These are phyloP conservation scores for Fonsecaea pugnacius DNA, from an alignment of 2,329 filamentous ascomycete genomes.

Conservation along the genomic window DNA sequence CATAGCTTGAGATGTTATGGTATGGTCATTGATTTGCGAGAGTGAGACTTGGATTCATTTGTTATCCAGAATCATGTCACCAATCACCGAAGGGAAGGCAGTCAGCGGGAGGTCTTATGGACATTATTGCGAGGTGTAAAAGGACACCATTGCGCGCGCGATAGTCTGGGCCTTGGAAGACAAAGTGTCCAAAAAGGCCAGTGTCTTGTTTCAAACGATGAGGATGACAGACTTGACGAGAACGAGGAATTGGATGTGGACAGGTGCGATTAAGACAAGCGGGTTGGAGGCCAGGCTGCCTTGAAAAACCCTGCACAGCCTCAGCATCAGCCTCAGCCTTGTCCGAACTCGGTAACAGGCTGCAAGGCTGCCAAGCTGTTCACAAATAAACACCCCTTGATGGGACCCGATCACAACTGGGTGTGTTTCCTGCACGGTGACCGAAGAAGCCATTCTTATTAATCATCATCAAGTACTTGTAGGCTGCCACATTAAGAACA, in stretches of 20 bases:
- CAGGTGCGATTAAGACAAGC: not conserved
- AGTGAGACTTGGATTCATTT: not conserved
- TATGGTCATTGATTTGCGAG: not conserved
- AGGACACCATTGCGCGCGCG: not conserved
- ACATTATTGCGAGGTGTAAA: not conserved
- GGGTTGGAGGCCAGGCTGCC: constrained; percentile 13
- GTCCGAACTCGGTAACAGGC: not conserved
- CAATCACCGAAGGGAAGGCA: not conserved
- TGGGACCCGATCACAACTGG: constrained; percentile 6
- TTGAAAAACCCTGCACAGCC: constrained; percentile 15
- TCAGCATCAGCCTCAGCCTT: constrained; percentile 8
- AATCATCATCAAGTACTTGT: not conserved
- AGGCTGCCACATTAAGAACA: not conserved
- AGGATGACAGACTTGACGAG: not conserved
- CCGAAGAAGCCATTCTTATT: not conserved
- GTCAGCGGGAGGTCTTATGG: not conserved
- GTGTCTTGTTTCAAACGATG: constrained; percentile 1
- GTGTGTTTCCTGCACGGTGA: constrained; percentile 15
- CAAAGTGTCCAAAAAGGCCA: not conserved
- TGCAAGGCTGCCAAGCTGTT: not conserved
- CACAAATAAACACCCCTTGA: too few relatives aligned
- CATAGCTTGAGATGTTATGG: constrained; percentile 9
- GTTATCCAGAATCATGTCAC: not conserved
- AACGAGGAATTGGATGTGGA: not conserved
- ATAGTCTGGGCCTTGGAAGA: not conserved